Percentiles rank a stretch among this genome's conserved stretches.
phyloP scores from a whole-genome alignment of 495 filamentous ascomycete genomes.

The Cladorrhinum samala region DNA sequence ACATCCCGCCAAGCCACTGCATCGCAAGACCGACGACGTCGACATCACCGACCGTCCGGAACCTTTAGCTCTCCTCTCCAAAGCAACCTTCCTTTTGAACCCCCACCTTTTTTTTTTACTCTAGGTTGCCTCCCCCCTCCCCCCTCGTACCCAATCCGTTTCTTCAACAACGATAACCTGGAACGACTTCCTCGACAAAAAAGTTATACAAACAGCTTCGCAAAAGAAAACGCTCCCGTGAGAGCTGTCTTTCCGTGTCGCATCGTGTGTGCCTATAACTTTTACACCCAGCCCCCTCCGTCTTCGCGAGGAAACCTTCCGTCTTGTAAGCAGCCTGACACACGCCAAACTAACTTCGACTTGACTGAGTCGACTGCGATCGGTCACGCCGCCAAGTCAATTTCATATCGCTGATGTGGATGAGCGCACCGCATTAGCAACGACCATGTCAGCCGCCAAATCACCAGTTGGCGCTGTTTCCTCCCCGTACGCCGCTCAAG shows the following conservation, averaged over 20 bases:
- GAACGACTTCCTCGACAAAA: no score
- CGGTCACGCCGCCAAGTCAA: constrained; percentile 1
- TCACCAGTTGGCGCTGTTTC: constrained; percentile 12
- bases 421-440: constrained; percentile 4
- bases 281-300: background rate
- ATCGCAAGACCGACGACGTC: constrained; percentile 5
- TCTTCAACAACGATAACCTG: background rate
- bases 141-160: background rate
- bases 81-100: background rate
- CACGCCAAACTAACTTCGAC: constrained; percentile 3
- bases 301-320: no score
- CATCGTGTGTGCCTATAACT: background rate
- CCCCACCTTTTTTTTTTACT: background rate
- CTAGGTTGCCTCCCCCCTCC: background rate
- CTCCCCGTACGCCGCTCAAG: constrained; percentile 11
- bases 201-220: no score
- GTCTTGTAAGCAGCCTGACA: background rate
- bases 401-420: constrained; percentile 4
- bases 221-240: background rate
- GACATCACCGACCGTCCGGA: constrained; percentile 6
- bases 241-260: background rate
- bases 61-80: background rate
- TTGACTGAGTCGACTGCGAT: background rate
- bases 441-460: constrained; percentile 22
- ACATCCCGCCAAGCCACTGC: background rate